A percentile compares a stretch with the other conserved stretches of the same genome.
phyloP scores from a whole-genome alignment of 2,329 filamentous ascomycete genomes.

The Clarireedia homoeocarpa region DNA sequence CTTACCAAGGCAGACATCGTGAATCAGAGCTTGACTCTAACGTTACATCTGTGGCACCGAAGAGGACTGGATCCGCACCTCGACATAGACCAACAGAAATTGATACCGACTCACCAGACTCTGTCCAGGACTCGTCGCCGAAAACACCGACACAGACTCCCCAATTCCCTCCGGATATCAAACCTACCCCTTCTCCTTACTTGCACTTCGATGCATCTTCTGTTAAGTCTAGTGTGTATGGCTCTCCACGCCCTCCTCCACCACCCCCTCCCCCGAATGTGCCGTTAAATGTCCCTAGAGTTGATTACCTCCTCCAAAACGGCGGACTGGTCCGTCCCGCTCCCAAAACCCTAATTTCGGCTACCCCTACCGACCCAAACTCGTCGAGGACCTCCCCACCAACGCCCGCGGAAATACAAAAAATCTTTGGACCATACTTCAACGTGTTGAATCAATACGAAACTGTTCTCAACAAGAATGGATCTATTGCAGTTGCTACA shows the following conservation, averaged over 20 bases:
- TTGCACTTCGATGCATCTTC: conserved; percentile 31
- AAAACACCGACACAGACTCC: conserved; percentile 51
- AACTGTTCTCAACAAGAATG: conserved; percentile 71
- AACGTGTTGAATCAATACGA: conserved; percentile 80
- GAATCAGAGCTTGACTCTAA: conserved; percentile 28
- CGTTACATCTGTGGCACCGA: conserved; percentile 34
- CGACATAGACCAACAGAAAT: conserved; percentile 16
- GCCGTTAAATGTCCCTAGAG: conserved; percentile 64
- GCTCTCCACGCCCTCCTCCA: conserved; percentile 51
- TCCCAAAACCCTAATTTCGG: conserved; percentile 65
- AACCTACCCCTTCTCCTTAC: conserved; percentile 27
- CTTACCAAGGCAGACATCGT: conserved; percentile 23
- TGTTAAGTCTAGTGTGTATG: conserved; percentile 22
- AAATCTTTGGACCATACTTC: conserved; percentile 75
- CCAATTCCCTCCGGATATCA: conserved; percentile 35
- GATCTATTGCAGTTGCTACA: conserved; percentile 88
- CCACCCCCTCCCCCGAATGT: conserved; percentile 56
- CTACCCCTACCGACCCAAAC: conserved; percentile 43
- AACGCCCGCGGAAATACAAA: conserved; percentile 50
- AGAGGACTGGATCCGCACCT: conserved; percentile 34
- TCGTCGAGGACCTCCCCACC: conserved; percentile 28
- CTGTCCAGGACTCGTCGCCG: conserved; percentile 47
- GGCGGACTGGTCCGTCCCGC: conserved; percentile 69
- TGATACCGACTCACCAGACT: conserved; percentile 35
- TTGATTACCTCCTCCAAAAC: conserved; percentile 88